Evolutionary conservation across 192 early-diverging fungal genomes (phyloP), one percentile per base, ranked within the genome.

Genomic region (Rhizophlyctis rosea): DNA sequence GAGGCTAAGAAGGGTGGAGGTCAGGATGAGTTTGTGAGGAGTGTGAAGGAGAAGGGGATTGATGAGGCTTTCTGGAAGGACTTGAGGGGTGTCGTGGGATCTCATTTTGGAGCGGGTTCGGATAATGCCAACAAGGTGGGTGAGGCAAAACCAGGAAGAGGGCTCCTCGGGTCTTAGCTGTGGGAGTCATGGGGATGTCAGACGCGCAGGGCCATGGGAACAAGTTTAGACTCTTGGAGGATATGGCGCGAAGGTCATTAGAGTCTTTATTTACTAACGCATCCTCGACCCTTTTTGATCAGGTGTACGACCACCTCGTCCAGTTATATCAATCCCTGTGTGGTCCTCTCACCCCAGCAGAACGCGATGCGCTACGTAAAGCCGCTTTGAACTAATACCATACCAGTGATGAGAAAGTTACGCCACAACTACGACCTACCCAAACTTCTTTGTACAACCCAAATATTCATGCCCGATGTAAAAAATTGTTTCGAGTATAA

Each of bases 261-360:
- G 31, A 39, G 34, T 32, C 18, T 30, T 16, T 57, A 7, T 16
- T 64, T 13, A 0, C 24, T 27, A 56, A 14, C 25, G 21, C 18
- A 25, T 28, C 0, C n/a, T 30, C 16, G 9, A 3, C 50, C 13
- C 21, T 27, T 47, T 25, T 2, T 39, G n/a, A n/a, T 1, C 50
- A 68, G 67, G 59, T 68, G 25, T 56, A 61, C 36, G 33, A 29
- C 13, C 53, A 61, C 28, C 61, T 68, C 60, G 59, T 62, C 13
- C 27, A 62, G 47, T 54, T 59, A 24, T 68, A 68, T 34, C 67
- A 68, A 60, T 34, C 33, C n/a, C 54, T 68, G 1, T 68, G 67
- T 30, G 67, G 67, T 5, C 59, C 58, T 9, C 31, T 68, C 16
- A 48, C 51, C 0, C 49, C 50, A 13, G 34, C 33, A 3, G 52